Base-by-base conservation (phyloP, 495 filamentous ascomycete genomes). In the Opeltia flavorubescens region DNA sequence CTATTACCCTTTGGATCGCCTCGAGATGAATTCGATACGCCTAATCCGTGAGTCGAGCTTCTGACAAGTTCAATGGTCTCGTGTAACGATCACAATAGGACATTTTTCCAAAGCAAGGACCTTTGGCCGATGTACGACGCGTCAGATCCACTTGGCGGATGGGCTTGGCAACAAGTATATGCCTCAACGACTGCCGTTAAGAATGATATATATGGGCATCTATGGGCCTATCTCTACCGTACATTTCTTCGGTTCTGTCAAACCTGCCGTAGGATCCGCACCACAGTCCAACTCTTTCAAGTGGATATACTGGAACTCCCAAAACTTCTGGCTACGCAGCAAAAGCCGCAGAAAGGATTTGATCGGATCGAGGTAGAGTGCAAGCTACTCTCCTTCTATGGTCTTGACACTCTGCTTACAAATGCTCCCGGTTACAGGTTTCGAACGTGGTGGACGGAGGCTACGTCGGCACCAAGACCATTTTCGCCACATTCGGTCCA, bases 21-120 rank as follows among this genome's bases (percentile, higher is more conserved):
- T 11, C n/a, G 39, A 3, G 42, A 48, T 0, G 33, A 34, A 9
- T 62, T 57, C 45, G 49, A 46, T 3, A 49, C 35, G 9, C 58
- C 59, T 1, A 64, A 62, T 44, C 57, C 61, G 59, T 62, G 27
- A 50, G 56, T 55, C 38, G 26, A n/a, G 12, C 11, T n/a, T 35
- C 27, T 17, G 2, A 21, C 40, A 13, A 15, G 46, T 46, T n/a
- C 31, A 11, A 33, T n/a, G 27, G 31, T 35, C 24, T 8, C 41
- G 9, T 29, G n/a, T 50, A 43, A 50, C 24, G 30, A n/a, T n/a
- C n/a, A n/a, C n/a, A n/a, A 33, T 20, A 62, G 53, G 20, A 59
- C 57, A 0, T 49, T 61, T 29, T 60, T 48, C 38, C 41, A 50
- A 11, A 33, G 20, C 17, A 17, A 29, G 5, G 20, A 5, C 5